phyloP scores from a whole-genome alignment of 345 rosid genomes.

The Boechera retrofracta region DNA sequence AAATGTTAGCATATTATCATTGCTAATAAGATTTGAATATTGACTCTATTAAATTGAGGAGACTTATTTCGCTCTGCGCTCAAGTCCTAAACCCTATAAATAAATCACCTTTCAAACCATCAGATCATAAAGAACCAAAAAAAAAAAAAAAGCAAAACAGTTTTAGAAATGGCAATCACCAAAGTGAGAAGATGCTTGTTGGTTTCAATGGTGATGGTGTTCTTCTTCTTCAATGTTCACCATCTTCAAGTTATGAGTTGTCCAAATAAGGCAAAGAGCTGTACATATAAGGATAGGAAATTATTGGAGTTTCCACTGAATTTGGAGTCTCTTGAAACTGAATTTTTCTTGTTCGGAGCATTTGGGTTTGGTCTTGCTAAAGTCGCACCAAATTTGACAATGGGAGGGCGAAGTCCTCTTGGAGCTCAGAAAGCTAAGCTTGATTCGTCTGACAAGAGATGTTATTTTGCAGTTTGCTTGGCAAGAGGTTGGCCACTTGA shows the following conservation, averaged over 20 bases:
- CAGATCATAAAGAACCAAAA: constrained; percentile 9
- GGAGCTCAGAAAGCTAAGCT: constrained; percentile 69
- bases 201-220: constrained; percentile 24
- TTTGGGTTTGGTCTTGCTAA: constrained; percentile 72
- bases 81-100: constrained; percentile 30
- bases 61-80: too few relatives aligned
- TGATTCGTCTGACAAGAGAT: constrained; percentile 57
- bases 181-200: constrained; percentile 22
- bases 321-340: constrained; percentile 90
- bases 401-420: constrained; percentile 75
- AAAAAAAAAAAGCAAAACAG: not conserved
- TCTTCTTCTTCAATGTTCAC: constrained; percentile 38
- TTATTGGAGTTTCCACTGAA: constrained; percentile 83
- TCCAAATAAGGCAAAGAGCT: constrained; percentile 2
- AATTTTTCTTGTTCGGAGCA: constrained; percentile 77
- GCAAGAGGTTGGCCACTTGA: constrained; percentile 92
- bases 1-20: too few relatives aligned
- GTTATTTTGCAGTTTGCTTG: constrained; percentile 74
- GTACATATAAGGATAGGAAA: constrained; percentile 25
- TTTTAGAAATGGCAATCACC: constrained; percentile 21
- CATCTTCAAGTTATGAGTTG: constrained; percentile 35
- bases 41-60: too few relatives aligned
- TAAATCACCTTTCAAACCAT: constrained; percentile 12
- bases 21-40: too few relatives aligned
- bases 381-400: constrained; percentile 62